Base-by-base conservation (phyloP, 345 rosid genomes). In the Corchorus olitorius region DNA sequence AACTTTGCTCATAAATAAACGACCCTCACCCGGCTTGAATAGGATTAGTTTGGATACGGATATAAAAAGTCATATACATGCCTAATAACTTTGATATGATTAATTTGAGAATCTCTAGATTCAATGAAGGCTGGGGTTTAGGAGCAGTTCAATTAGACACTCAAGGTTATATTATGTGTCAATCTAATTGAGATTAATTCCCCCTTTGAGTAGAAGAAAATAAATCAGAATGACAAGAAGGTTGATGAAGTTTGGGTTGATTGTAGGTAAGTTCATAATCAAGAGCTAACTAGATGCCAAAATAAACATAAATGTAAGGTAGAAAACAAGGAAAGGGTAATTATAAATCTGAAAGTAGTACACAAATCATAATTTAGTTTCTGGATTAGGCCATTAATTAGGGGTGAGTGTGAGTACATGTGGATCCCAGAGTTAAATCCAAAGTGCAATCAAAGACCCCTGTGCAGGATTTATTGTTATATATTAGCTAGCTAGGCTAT, bases 361-460 rank as follows among this genome's bases (percentile, higher is more conserved):
- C 27, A 19, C 58, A 39, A 39, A 39, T 14, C 27, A 69, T 69
- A 58, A 41, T 72, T 58, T 20, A 22, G 75, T 43, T 74, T 69
- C 27, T 59, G 65, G 63, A 63, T 58, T n/a, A 16, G 15, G 77
- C 27, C 27, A 27, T 27, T 27, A 27, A 62, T 68, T 20, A 35
- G 39, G 41, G 66, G 27, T 27, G 27, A 54, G 41, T 50, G 62
- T 19, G 76, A 65, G 72, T 76, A 43, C 53, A 69, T 35, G 77
- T 75, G 81, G 79, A 37, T 46, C 81, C 83, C 79, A 64, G 4
- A 0, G 70, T 66, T 55, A 65, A 63, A 74, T 76, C 80, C 72
- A 79, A 33, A 61, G 54, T 16, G 75, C 67, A 80, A 80, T 78
- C 84, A 73, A 72, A 53, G 43, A 50, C 35, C 69, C 27, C 27